These are phyloP conservation scores for Trifolium repens DNA, from an alignment of 306 rosid genomes.

Conservation along the genomic window DNA sequence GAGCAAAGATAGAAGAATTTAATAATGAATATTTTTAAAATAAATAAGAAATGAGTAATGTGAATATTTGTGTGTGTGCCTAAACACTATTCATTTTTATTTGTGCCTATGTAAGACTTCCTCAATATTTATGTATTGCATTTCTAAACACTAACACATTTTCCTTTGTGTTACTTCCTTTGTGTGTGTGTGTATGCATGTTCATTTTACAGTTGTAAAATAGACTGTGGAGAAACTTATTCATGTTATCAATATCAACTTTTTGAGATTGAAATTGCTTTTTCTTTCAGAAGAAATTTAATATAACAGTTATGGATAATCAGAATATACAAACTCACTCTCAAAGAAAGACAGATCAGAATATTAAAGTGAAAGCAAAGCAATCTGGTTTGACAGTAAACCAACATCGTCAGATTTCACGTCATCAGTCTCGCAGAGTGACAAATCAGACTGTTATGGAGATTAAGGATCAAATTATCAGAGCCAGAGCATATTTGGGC, in stretches of 20 bases:
- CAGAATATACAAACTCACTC: constrained; percentile 41
- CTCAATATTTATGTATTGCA: neutral
- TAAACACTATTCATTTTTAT: too few relatives aligned
- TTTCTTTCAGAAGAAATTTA: constrained; percentile 53
- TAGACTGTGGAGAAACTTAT: constrained; percentile 19
- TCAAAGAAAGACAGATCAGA: constrained; percentile 44
- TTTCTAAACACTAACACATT: neutral
- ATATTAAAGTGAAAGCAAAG: constrained; percentile 37
- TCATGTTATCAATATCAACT: constrained; percentile 24
- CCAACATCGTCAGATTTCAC: constrained; percentile 46
- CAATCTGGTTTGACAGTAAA: constrained; percentile 41
- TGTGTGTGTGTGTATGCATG: too few relatives aligned
- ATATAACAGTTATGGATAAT: constrained; percentile 46
- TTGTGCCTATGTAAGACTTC: too few relatives aligned
- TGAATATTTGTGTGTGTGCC: too few relatives aligned
- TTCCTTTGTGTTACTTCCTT: neutral
- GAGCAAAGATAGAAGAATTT: too few relatives aligned
- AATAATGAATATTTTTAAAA: too few relatives aligned
- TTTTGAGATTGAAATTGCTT: constrained; percentile 20
- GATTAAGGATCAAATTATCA: constrained; percentile 84
- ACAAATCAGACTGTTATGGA: constrained; percentile 62
- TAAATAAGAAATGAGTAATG: too few relatives aligned
- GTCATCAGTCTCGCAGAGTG: constrained; percentile 41
- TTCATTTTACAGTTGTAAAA: constrained; percentile 5
- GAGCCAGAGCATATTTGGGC: constrained; percentile 80